phyloP scores from a whole-genome alignment of 163 green algal species.

The Volvox carteri region DNA sequence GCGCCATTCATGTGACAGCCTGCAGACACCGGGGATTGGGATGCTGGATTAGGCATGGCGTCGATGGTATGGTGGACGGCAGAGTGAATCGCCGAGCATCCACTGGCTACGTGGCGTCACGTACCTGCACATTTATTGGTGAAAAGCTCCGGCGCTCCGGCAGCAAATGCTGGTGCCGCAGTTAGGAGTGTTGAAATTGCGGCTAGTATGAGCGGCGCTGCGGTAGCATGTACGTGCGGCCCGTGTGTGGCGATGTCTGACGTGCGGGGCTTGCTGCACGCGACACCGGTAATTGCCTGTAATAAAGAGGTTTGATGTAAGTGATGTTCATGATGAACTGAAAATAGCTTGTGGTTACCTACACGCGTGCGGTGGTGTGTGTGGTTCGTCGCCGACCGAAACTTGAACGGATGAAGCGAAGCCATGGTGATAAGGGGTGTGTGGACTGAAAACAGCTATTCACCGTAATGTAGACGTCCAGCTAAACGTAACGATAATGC shows the following conservation, averaged over 20 bases:
- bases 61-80: background rate
- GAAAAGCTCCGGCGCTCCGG: constrained; percentile 18
- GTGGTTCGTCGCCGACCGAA: background rate
- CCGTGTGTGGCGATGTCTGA: background rate
- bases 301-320: too few species aligned
- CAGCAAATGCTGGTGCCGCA: background rate
- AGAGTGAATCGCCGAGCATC: too few species aligned
- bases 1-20: constrained; percentile 86
- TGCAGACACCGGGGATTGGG: too few species aligned
- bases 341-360: background rate
- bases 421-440: background rate
- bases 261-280: background rate
- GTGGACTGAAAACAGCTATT: background rate
- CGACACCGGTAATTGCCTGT: background rate
- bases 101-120: background rate
- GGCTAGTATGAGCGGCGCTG: constrained; percentile 7
- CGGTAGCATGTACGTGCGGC: background rate
- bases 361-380: background rate
- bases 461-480: background rate
- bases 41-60: background rate
- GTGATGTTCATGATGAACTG: too few species aligned
- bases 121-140: constrained; percentile 46
- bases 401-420: background rate
- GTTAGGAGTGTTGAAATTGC: background rate
- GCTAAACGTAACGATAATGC: background rate